Conservation (phyloP, 352 stramenopile genomes). For the Elongisporangium senticosum region DNA sequence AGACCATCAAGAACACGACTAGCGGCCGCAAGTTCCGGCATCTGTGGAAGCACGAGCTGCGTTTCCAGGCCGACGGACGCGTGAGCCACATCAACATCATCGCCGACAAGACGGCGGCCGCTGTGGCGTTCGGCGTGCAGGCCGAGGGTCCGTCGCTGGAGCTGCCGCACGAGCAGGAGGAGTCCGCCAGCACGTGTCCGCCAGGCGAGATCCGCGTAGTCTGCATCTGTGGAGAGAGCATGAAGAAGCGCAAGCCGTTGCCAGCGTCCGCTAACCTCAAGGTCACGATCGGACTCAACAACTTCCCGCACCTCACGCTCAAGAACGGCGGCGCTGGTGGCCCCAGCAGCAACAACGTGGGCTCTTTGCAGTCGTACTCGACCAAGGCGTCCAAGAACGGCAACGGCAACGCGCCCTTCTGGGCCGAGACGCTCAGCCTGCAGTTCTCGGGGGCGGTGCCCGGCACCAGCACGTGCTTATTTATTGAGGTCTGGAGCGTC, state of each 20-base stretch:
- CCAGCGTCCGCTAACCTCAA: conserved; percentile 38
- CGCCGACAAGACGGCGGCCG: conserved; percentile 71
- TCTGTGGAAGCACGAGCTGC: conserved; percentile 79
- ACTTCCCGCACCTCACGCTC: conserved; percentile 60
- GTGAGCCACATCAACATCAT: conserved; percentile 85
- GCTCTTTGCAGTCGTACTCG: conserved; percentile 58
- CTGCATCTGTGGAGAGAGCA: conserved; percentile 59
- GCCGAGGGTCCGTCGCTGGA: conserved; percentile 49
- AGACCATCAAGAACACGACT: conserved; percentile 61
- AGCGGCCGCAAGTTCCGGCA: conserved; percentile 76
- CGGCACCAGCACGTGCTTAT: conserved; percentile 67
- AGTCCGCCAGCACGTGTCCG: conserved; percentile 52
- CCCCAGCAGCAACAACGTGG: conserved; percentile 25
- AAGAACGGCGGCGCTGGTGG: conserved; percentile 23
- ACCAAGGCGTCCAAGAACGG: conserved; percentile 53
- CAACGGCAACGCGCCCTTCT: conserved; percentile 49
- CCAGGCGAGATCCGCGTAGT: conserved; percentile 78
- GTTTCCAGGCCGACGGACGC: conserved; percentile 70
- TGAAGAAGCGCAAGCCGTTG: conserved; percentile 47
- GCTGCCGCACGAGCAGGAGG: conserved; percentile 60
- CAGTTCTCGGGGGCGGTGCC: conserved; percentile 75
- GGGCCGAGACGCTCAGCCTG: conserved; percentile 72
- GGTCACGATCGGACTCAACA: conserved; percentile 62
- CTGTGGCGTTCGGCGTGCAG: conserved; percentile 69
- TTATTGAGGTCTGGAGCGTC: conserved; percentile 69